Conservation (phyloP, 495 filamentous ascomycete genomes). For the Achaetomiella virescens region DNA sequence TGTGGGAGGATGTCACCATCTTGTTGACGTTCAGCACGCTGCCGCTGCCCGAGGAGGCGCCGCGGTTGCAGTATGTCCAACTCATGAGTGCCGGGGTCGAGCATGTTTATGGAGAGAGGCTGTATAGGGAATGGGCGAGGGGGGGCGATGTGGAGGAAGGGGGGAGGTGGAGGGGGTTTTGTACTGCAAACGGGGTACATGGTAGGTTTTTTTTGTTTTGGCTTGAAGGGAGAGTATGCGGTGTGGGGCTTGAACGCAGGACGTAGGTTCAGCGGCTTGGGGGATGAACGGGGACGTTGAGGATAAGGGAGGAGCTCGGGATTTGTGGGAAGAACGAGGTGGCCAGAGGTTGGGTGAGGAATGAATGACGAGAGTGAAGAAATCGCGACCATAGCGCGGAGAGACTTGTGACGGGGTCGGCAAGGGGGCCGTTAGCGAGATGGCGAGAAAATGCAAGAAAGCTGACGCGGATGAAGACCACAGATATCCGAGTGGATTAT, state of each 20-base stretch:
- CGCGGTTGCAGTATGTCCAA: slow-evolving; percentile 66
- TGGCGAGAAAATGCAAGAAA: not conserved
- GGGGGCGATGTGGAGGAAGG: too few species aligned
- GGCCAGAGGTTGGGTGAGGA: too few species aligned
- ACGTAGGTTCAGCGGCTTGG: too few species aligned
- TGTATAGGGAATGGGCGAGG: slow-evolving; percentile 60
- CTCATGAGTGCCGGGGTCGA: slow-evolving; percentile 70
- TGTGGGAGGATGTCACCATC: slow-evolving; percentile 58
- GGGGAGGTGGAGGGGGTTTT: slow-evolving; percentile 59
- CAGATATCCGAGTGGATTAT: slow-evolving; percentile 80
- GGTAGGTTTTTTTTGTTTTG: slow-evolving; percentile 33
- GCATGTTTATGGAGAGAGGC: slow-evolving; percentile 53
- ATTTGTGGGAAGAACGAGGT: too few species aligned
- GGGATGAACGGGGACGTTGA: too few species aligned
- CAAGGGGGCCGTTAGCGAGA: too few species aligned
- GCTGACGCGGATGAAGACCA: slow-evolving; percentile 33
- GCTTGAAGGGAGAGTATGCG: too few species aligned
- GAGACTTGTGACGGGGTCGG: too few species aligned
- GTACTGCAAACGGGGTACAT: slow-evolving; percentile 70
- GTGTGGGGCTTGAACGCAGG: too few species aligned
- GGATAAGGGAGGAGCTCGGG: too few species aligned
- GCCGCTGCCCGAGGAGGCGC: slow-evolving; percentile 37
- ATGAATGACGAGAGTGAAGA: too few species aligned
- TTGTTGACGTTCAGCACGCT: slow-evolving; percentile 54
- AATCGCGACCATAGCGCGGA: too few species aligned